phyloP scores from a whole-genome alignment of 352 stramenopile species.

The Pythium dissimile region DNA sequence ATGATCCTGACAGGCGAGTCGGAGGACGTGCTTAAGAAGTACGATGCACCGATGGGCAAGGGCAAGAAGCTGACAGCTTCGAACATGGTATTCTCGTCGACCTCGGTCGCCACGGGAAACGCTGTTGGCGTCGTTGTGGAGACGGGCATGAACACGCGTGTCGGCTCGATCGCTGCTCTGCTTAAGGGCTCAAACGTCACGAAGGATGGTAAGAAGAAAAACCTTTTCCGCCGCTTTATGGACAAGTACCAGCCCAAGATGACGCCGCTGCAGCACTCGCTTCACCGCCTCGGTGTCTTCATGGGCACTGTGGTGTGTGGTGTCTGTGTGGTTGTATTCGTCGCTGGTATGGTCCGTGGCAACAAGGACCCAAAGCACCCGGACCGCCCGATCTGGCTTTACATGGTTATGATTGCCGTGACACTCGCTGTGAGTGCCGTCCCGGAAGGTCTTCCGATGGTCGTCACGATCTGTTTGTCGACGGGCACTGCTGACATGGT shows the following conservation, averaged over 20 bases:
- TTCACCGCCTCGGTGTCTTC: conserved; percentile 94
- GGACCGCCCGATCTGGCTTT: conserved; percentile 85
- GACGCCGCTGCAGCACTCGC: conserved; percentile 88
- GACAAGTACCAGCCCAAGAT: conserved; percentile 70
- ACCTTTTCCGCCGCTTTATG: conserved; percentile 48
- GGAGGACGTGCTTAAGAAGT: conserved; percentile 72
- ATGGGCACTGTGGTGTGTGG: conserved; percentile 88
- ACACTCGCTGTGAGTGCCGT: conserved; percentile 79
- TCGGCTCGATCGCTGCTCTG: conserved; percentile 57
- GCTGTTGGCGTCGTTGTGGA: conserved; percentile 57
- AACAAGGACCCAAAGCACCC: conserved; percentile 67
- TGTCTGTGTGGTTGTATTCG: conserved; percentile 88
- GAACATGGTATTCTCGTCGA: conserved; percentile 94
- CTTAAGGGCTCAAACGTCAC: conserved; percentile 32
- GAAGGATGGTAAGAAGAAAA: conserved; percentile 39
- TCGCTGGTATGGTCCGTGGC: conserved; percentile 80
- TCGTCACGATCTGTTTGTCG: conserved; percentile 74
- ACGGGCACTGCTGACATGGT: conserved; percentile 72
- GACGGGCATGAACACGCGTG: conserved; percentile 59
- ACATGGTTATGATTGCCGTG: conserved; percentile 94
- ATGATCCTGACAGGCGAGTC: conserved; percentile 93
- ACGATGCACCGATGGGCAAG: conserved; percentile 38
- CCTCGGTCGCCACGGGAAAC: conserved; percentile 59
- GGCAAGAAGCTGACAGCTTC: conserved; percentile 57
- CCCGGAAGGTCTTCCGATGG: conserved; percentile 70